Percentiles rank a stretch among this genome's conserved stretches.
Conservation (phyloP, 345 rosid genomes). For the Gossypium raimondii region DNA sequence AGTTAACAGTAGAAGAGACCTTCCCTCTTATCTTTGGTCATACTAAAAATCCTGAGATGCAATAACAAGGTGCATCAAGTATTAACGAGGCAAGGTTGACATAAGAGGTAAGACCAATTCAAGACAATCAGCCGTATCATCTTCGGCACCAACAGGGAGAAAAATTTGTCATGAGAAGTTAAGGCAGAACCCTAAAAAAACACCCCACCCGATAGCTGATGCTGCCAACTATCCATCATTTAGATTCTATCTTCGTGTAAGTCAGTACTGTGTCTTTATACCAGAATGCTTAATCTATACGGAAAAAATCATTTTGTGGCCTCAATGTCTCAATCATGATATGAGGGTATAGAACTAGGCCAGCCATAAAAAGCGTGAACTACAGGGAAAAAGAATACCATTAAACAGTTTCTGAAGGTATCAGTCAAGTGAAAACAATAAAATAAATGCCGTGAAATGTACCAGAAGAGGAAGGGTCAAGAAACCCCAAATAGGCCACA, state of each 20-base stretch:
- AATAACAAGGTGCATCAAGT: constrained; percentile 3
- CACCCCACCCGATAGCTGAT: constrained; percentile 8
- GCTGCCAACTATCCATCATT: constrained; percentile 16
- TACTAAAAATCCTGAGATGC: constrained; percentile 12
- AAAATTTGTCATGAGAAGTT: constrained; percentile 10
- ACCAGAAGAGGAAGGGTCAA: constrained; percentile 96
- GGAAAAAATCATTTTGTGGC: constrained; percentile 59
- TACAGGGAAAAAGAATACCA: constrained; percentile 34
- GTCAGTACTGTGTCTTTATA: constrained; percentile 30
- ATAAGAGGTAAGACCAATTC: constrained; percentile 10
- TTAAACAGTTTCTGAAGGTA: constrained; percentile 12
- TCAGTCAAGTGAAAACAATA: constrained; percentile 3
- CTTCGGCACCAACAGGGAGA: constrained; percentile 14
- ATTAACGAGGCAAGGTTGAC: background rate
- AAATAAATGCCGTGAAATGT: constrained; percentile 8
- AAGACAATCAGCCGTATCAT: constrained; percentile 21
- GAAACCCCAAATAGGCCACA: constrained; percentile 97
- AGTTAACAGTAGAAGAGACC: background rate
- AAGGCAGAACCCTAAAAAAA: background rate
- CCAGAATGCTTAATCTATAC: constrained; percentile 53
- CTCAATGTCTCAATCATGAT: constrained; percentile 66
- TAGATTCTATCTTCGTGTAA: constrained; percentile 20
- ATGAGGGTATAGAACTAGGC: constrained; percentile 74
- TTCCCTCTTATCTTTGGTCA: background rate
- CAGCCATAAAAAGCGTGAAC: constrained; percentile 93